Base-by-base conservation (phyloP, 2,329 filamentous ascomycete species). In the Fusarium pilosicola region DNA sequence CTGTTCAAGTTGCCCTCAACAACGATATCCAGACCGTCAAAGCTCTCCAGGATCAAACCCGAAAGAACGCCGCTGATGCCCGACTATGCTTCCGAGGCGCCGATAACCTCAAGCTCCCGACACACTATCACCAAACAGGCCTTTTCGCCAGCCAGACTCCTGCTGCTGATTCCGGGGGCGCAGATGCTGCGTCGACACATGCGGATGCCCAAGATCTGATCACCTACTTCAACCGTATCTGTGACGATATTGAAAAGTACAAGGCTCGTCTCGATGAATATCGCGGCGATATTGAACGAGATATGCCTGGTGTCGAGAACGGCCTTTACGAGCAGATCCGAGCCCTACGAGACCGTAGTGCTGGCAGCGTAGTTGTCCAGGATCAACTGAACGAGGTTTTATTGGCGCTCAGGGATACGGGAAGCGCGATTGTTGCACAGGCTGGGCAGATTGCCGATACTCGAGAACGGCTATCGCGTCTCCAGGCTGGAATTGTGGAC, bases 1-100 rank as follows among this genome's bases (percentile, higher is more conserved):
- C 81, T 9, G 84, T 86, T 15, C 83, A 85, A 71, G 81, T 83
- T 20, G 84, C 84, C 9, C 81, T 86, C 52, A 84, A 85, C 77
- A 82, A 83, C 66, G 93, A 94, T 76, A 89, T 89, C 17, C 84
- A 89, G 42, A 88, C 90, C 38, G 87, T 95, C 57, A 86, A 89
- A 55, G 89, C 88, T 48, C 86, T 97, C 87, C 72, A 89, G 88
- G 77, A 88, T 68, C 79, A 85, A 71, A 84, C 84, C 42, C 85
- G 91, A 75, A 89, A 89, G 70, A 93, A 94, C 79, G 90, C 89
- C 30, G 88, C 90, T 42, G 91, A 95, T 74, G 92, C 92, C 14
- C 89, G 91, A 74, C 87, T 94, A 62, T 90, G 89, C 69, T 93
- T 94, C 85, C 89, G 91, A 65, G 91, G 92, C 28, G 90, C 94